Base-by-base conservation (phyloP, 2,329 filamentous ascomycete species). In the Phaeosphaeriaceae sp. region DNA sequence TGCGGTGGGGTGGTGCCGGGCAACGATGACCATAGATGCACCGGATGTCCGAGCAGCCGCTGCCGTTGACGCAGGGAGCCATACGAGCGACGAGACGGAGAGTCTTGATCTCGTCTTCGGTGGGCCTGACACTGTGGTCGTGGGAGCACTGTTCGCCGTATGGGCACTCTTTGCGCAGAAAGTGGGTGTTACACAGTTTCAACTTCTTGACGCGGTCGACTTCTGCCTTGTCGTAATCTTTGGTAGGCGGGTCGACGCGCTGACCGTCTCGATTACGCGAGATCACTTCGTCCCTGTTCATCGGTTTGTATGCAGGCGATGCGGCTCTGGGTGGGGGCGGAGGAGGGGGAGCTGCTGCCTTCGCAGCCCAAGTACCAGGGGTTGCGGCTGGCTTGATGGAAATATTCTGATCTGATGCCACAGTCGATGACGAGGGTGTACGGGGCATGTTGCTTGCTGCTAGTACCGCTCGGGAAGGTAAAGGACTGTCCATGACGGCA, bases 11-110 rank as follows among this genome's bases (percentile, higher is more conserved):
- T 0, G 80, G 81, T 60, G 85, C 84, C 19, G 85, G 85, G 67
- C 86, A 89, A 36, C 84, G 82, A 72, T 89, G 87, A 21, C 87
- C 87, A 67, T 88, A 88, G 51, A 88, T 88, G 74, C 87, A 89
- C 57, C 84, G 83, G 1, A 81, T 71, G 58, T 89, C 86, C 51
- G 85, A 79, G 66, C 87, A 89, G 15, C 80, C 80, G 50, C 82
- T 79, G 11, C 85, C 85, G 66, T 85, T 84, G 56, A 81, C 81
- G 68, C 87, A 89, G 22, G 86, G 85, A 3, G 85, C 86, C 85
- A 88, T 87, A 51, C 87, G 83, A 48, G 86, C 86, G 20, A 89
- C 84, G 22, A 85, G 82, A 24, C 81, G 81, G 54, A 89, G 74
- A n/a, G 82, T 82, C 20, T 80, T 78, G 50, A 84, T 70, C 66